Base-by-base conservation (phyloP, 2,329 filamentous ascomycete species). In the Trichoderma asperellum region DNA sequence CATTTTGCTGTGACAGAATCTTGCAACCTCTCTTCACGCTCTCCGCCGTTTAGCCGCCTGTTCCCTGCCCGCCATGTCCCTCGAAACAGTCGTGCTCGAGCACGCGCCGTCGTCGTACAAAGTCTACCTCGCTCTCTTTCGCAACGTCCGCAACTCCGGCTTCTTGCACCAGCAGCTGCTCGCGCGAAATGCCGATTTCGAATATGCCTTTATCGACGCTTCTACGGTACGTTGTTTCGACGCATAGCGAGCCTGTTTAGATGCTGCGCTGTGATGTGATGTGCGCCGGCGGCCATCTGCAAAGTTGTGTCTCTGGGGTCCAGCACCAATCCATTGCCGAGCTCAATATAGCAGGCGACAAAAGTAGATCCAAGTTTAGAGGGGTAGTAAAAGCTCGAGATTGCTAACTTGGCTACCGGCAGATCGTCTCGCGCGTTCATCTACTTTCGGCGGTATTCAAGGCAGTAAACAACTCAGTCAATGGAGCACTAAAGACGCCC, bases 121-220 rank as follows among this genome's bases (percentile, higher is more conserved):
- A 7, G 83, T 97, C 35, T 89, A 96, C 79, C 81, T 93, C 61
- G 90, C 88, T 55, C 82, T 97, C 37, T 97, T 96, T 82, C 86
- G 84, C 27, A 83, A 92, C 77, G 88, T 98, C 68, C 79, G 86
- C 71, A 99, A 99, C 78, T 87, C 93, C 12, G 81, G 87, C 0
- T 94, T 91, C 76, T 84, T 99, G 55, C 91, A 94, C 64, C 85
- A 90, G 74, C 94, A 97, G 81, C 88, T 99, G 5, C 84, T 98
- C n/a, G 86, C 88, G 6, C 92, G 92, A 64, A 97, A 98, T 77
- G 77, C 88, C 12, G 90, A 91, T 10, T 98, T 94, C 75, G 94
- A 98, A 80, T 98, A 98, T 83, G 94, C 94, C 40, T 92, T 99
- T 73, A 87, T 99, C 58, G 95, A 99, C 81, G 94, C 94, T 24